A percentile compares a stretch with the other conserved stretches of the same genome.
Evolutionary conservation across 768 basidiomycete genomes (phyloP).

Genomic region (Hemileccinum rubropunctum): DNA sequence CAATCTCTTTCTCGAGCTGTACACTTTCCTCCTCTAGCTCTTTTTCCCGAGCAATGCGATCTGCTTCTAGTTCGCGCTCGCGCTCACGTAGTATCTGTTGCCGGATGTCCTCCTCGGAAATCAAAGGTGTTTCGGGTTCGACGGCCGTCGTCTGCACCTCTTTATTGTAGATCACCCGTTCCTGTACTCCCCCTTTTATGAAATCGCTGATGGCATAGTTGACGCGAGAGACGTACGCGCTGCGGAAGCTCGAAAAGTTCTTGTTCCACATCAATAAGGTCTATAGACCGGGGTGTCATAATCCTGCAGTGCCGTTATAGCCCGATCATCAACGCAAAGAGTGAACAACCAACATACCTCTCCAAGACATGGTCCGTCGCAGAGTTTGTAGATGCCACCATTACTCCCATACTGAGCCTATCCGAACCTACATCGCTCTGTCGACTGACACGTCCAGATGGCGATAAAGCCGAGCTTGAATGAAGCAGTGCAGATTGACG

Average conservation of each 20-base stretch:
- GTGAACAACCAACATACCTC: constrained; percentile 43
- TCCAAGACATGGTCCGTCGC: constrained; percentile 69
- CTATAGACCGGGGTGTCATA: constrained; percentile 63
- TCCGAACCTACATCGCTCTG: constrained; percentile 65
- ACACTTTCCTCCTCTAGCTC: constrained; percentile 82
- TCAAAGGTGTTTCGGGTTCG: constrained; percentile 49
- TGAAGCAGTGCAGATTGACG: constrained; percentile 37
- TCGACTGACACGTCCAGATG: constrained; percentile 66
- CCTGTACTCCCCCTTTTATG: constrained; percentile 37
- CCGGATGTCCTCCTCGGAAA: constrained; percentile 72
- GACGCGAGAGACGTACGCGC: constrained; percentile 49
- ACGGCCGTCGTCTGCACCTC: constrained; percentile 75
- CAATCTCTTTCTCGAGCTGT: constrained; percentile 81
- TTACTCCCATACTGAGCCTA: constrained; percentile 41
- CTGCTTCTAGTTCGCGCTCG: constrained; percentile 70
- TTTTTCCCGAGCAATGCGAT: constrained; percentile 65
- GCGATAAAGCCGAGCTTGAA: constrained; percentile 36
- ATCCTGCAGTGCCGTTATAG: constrained; percentile 37
- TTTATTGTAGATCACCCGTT: constrained; percentile 81
- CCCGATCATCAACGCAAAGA: neutral
- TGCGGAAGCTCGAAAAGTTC: constrained; percentile 89
- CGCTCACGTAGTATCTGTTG: constrained; percentile 57
- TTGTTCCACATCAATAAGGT: constrained; percentile 85
- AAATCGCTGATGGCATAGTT: neutral
- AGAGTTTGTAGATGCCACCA: constrained; percentile 48